These are phyloP conservation scores for Syzygium malaccense DNA, from an alignment of 441 rosid genomes.

Conservation along the genomic window DNA sequence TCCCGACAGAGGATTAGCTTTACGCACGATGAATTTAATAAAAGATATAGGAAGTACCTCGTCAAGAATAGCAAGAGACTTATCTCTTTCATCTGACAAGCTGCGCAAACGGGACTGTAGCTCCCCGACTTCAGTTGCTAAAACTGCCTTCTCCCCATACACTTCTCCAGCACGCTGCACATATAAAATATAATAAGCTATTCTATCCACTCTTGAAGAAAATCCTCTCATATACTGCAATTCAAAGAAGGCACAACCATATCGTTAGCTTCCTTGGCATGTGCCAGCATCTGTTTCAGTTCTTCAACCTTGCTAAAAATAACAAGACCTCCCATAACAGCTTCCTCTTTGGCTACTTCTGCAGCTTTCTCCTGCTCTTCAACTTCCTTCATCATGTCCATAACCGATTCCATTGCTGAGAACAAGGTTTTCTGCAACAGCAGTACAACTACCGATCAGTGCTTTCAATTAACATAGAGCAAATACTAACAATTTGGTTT, in stretches of 20 bases:
- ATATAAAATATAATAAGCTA: neutral
- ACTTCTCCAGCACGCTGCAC: slow-evolving; percentile 86
- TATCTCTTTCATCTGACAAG: slow-evolving; percentile 76
- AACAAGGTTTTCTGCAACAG: slow-evolving; percentile 67
- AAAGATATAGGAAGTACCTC: slow-evolving; percentile 36
- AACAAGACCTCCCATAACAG: slow-evolving; percentile 49
- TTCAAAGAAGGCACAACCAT: slow-evolving; percentile 39
- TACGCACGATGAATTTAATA: neutral
- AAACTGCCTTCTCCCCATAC: slow-evolving; percentile 84
- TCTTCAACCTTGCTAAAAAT: slow-evolving; percentile 49
- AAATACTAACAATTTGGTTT: neutral
- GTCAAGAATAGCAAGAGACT: slow-evolving; percentile 59
- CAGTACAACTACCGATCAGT: neutral
- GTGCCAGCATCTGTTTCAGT: slow-evolving; percentile 47
- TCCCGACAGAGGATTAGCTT: neutral
- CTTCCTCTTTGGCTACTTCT: slow-evolving; percentile 68
- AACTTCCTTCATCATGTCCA: slow-evolving; percentile 64
- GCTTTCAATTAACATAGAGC: neutral
- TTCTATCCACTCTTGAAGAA: neutral
- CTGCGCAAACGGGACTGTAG: slow-evolving; percentile 59
- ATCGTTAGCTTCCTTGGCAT: slow-evolving; percentile 67
- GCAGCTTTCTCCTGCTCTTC: slow-evolving; percentile 65
- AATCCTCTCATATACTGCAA: neutral
- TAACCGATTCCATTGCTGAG: slow-evolving; percentile 60
- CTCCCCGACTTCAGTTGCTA: slow-evolving; percentile 78